Base-by-base conservation (phyloP, 768 basidiomycete species). In the Filobasidium floriforme region DNA sequence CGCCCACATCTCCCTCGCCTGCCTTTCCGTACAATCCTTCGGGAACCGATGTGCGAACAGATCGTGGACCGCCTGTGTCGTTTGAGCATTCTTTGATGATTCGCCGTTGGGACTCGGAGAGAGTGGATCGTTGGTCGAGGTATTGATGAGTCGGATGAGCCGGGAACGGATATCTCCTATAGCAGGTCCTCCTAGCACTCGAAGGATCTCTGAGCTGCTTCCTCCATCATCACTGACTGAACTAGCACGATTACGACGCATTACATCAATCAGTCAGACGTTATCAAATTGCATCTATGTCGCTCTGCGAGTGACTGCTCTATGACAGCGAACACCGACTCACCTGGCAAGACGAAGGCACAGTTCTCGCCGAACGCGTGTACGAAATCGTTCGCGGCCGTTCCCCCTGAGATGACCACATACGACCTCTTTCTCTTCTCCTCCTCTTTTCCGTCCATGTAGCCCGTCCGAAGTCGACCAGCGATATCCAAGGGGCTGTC, bases 181-280 rank as follows among this genome's bases (percentile, higher is more conserved):
- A 14, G 74, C 74, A 10, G 77, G 77, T 9, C 77, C 77, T 12
- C 80, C 80, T n/a, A 97, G 82, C 26, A 92, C 90, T 59, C 92
- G 86, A 61, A 92, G 89, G 61, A 94, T 94, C 81, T 96, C 92
- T 70, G 89, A 89, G 1, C 92, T 94, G 2, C 90, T 92, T 52
- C 93, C 93, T 0, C 93, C 93, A 76, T 97, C 92, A 75, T 97
- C 93, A 7, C 91, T 93, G 40, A 97, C 67, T 68, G 32, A 37
- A 37, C 32, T 37, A 37, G 44, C 19, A 37, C 11, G 24, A 62
- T 26, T 18, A 37, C 32, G 32, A 29, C 6, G 3, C 22, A 59
- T 3, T 37, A 37, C 32, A 37, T 37, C 9, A 28, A 0, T 10
- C n/a, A 5, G 52, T 11, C 4, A 6, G 44, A 26, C 40, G 37